Evolutionary conservation across 371 early-diverging fungal species (phyloP).

Genomic region (Apophysomyces sp.): DNA sequence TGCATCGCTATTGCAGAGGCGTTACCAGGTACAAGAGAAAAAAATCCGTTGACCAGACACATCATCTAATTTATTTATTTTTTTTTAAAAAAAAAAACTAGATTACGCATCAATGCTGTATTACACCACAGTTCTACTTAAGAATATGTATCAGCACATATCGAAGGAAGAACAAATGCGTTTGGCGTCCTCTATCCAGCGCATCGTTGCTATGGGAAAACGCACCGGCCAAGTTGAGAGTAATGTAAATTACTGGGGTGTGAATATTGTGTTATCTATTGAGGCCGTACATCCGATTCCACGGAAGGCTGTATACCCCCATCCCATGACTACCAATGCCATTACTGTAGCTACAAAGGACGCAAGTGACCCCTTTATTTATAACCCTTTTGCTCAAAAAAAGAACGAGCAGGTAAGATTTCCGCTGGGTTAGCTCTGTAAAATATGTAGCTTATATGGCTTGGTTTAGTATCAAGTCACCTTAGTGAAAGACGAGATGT

Average conservation of each 20-base stretch:
- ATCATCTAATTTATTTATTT: background rate
- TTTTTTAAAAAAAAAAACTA: conserved; percentile 21
- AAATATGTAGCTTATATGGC: too few species aligned
- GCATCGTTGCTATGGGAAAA: conserved; percentile 50
- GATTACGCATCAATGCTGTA: conserved; percentile 64
- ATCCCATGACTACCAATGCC: background rate
- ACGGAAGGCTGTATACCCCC: conserved; percentile 34
- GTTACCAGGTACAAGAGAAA: conserved; percentile 67
- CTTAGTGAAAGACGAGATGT: conserved; percentile 66
- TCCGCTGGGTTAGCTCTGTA: too few species aligned
- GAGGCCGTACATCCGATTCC: conserved; percentile 39
- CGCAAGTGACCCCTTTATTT: conserved; percentile 68
- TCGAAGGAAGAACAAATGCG: conserved; percentile 68
- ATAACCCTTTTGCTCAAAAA: conserved; percentile 71
- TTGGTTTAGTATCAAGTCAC: conserved; percentile 27
- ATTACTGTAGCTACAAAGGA: conserved; percentile 17
- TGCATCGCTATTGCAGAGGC: conserved; percentile 74
- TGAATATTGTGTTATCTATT: conserved; percentile 43
- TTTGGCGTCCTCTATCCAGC: conserved; percentile 60
- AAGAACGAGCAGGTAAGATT: conserved; percentile 35
- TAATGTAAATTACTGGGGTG: conserved; percentile 50
- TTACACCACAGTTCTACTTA: conserved; percentile 64
- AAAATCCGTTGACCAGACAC: too few species aligned
- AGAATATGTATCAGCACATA: conserved; percentile 63
- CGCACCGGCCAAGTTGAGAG: conserved; percentile 27